phyloP scores from a whole-genome alignment of 441 rosid genomes.

The Brassica hybrid region DNA sequence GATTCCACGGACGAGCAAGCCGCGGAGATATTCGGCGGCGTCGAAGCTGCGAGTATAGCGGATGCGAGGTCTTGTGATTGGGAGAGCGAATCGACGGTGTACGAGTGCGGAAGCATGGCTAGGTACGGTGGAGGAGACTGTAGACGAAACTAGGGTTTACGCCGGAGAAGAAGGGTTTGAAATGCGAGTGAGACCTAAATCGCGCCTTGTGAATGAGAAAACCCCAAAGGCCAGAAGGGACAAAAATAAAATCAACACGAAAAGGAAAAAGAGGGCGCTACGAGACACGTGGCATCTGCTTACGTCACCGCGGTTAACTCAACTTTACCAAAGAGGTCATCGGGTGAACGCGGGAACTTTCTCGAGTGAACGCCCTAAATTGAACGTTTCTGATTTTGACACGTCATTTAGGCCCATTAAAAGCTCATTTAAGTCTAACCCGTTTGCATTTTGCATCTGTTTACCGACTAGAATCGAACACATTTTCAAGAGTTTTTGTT shows the following conservation, averaged over 20 bases:
- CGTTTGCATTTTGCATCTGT: background rate
- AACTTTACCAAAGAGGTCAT: background rate
- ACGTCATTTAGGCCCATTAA: background rate
- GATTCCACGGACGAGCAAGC: slow-evolving; percentile 65
- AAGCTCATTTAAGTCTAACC: background rate
- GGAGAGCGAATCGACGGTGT: slow-evolving; percentile 73
- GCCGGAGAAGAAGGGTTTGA: slow-evolving; percentile 48
- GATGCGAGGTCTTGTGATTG: slow-evolving; percentile 72
- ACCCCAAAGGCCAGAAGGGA: slow-evolving; percentile 1
- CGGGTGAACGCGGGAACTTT: slow-evolving; percentile 35
- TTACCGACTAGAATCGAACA: background rate
- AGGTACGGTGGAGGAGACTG: background rate
- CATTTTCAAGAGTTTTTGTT: no score
- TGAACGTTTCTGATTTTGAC: slow-evolving; percentile 17
- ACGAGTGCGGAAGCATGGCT: slow-evolving; percentile 69
- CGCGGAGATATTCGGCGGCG: slow-evolving; percentile 65
- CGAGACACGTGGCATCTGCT: slow-evolving; percentile 27
- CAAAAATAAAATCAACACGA: slow-evolving; percentile 46
- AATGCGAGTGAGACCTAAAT: slow-evolving; percentile 53
- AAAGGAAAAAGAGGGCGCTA: slow-evolving; percentile 25
- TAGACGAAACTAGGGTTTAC: slow-evolving; percentile 29
- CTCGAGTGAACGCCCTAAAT: slow-evolving; percentile 24
- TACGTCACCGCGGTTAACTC: slow-evolving; percentile 23
- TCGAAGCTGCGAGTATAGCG: slow-evolving; percentile 60
- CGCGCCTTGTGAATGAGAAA: slow-evolving; percentile 62